Evolutionary conservation across 768 basidiomycete genomes (phyloP), one percentile per base, ranked within the genome.

Genomic region (Glaciozyma antarctica): DNA sequence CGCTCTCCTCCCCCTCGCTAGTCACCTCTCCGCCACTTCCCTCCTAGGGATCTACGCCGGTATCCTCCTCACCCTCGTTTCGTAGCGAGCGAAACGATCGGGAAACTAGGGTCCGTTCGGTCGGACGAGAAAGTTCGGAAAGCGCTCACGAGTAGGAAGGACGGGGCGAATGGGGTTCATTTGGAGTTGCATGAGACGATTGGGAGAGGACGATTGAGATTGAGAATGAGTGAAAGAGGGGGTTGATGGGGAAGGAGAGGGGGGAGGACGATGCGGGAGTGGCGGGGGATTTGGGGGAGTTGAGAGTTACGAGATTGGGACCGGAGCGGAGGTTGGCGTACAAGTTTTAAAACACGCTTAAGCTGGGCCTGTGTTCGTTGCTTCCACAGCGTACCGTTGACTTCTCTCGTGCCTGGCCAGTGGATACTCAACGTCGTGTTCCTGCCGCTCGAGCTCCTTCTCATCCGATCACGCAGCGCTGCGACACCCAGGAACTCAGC

Each of bases 1-100:
- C 41, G 59, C 59, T 13, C 21, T 38, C 26, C 43, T 65, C 38
- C 64, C 64, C 3, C 59, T 65, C 43, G 53, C 44, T 13, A 6
- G 60, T n/a, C n/a, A 32, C 19, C 58, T 60, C 26, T 30, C 30
- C 44, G 3, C 45, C 21, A 60, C 54, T 15, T 1, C 13, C 32
- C 17, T 61, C 8, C 52, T 65, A 19, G 58, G 15, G 15, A 47
- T 61, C 28, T 19, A 17, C 26, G 64, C 60, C 9, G 59, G 59
- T 12, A 24, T 56, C 15, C 55, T 65, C 24, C 21, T 51, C 12
- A 12, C 43, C 8, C 13, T 61, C 21, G 28, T 43, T 17, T 61
- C 21, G 28, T 43, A 12, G n/a, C 61, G 13, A 17, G 16, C n/a
- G 64, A 65, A 32, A 61, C 48, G 44, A 34, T 58, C 32, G 60